Percentiles rank a stretch among this genome's conserved stretches.
Evolutionary conservation across 2,329 filamentous ascomycete genomes (phyloP).

Genomic region (Knufia petricola): DNA sequence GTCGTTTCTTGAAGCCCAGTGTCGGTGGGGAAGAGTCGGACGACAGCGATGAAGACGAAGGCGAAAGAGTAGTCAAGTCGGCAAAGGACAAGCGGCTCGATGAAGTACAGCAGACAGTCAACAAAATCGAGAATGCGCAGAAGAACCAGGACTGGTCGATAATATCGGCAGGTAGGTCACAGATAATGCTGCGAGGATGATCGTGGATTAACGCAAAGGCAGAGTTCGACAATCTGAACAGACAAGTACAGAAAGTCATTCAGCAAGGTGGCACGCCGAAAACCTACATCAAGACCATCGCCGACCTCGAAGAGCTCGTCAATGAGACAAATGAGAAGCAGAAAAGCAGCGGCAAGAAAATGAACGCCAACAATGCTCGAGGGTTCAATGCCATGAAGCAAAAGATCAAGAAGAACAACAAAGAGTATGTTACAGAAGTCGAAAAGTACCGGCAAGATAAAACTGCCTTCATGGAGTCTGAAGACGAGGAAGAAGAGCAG

Average conservation of each 20-base stretch:
- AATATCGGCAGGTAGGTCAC: conserved; percentile 67
- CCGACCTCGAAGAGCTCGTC: conserved; percentile 88
- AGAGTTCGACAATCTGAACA: conserved; percentile 94
- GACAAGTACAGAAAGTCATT: conserved; percentile 69
- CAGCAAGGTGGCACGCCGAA: conserved; percentile 74
- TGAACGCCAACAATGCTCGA: conserved; percentile 92
- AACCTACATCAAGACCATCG: conserved; percentile 82
- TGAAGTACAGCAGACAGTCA: conserved; percentile 82
- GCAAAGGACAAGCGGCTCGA: conserved; percentile 96
- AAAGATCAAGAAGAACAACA: conserved; percentile 97
- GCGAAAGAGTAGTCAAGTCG: conserved; percentile 81
- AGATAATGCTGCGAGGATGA: too few relatives aligned
- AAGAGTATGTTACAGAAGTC: conserved; percentile 81
- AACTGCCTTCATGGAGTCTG: conserved; percentile 77
- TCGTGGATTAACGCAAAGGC: conserved; percentile 10
- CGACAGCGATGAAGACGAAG: conserved; percentile 75
- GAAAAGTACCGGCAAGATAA: conserved; percentile 79
- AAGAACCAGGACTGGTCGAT: conserved; percentile 98
- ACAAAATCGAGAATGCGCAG: conserved; percentile 87
- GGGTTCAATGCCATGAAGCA: conserved; percentile 96
- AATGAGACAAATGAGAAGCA: conserved; percentile 91
- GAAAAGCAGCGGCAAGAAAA: conserved; percentile 94
- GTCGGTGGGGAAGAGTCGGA: conserved; percentile 62
- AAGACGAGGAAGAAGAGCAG: conserved; percentile 56
- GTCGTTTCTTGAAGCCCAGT: conserved; percentile 63